Conservation (phyloP, 2,329 filamentous ascomycete species). For the Hypoxylon sp. region DNA sequence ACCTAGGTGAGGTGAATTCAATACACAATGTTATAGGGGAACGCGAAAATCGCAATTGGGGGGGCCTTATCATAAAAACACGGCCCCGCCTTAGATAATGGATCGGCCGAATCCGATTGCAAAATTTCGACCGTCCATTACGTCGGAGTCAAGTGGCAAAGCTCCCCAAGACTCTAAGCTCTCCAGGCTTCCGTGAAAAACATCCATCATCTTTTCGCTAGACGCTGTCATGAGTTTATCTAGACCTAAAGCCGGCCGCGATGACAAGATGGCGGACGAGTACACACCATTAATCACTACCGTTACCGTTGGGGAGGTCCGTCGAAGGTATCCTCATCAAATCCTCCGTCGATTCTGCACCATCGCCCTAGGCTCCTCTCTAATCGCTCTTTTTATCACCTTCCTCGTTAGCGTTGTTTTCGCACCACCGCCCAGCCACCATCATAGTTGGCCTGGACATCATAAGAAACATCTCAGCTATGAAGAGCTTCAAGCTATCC, state of each 20-base stretch:
- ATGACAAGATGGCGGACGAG: conserved; percentile 62
- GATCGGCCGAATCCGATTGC: conserved; percentile 31
- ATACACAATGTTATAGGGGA: not conserved
- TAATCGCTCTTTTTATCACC: conserved; percentile 63
- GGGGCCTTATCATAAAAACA: not conserved
- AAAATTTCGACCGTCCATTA: conserved; percentile 33
- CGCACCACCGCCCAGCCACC: conserved; percentile 39
- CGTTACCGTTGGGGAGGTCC: conserved; percentile 65
- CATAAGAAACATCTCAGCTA: conserved; percentile 55
- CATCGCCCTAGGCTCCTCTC: conserved; percentile 66
- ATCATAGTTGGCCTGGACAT: conserved; percentile 45
- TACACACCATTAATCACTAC: conserved; percentile 75
- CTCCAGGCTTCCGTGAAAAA: conserved; percentile 11
- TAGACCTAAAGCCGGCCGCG: conserved; percentile 26
- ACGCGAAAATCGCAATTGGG: not conserved
- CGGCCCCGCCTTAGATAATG: conserved; percentile 27
- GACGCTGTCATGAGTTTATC: conserved; percentile 24
- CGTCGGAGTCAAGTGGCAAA: conserved; percentile 34
- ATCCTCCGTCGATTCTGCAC: conserved; percentile 75
- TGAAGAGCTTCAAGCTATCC: conserved; percentile 65
- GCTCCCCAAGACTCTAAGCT: conserved; percentile 4
- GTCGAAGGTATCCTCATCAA: conserved; percentile 68
- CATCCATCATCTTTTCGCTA: conserved; percentile 7
- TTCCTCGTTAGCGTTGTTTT: conserved; percentile 57
- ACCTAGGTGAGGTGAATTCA: not conserved